Evolutionary conservation across 495 filamentous ascomycete species (phyloP).

Genomic region (Friedmanniomyces endolithicus): DNA sequence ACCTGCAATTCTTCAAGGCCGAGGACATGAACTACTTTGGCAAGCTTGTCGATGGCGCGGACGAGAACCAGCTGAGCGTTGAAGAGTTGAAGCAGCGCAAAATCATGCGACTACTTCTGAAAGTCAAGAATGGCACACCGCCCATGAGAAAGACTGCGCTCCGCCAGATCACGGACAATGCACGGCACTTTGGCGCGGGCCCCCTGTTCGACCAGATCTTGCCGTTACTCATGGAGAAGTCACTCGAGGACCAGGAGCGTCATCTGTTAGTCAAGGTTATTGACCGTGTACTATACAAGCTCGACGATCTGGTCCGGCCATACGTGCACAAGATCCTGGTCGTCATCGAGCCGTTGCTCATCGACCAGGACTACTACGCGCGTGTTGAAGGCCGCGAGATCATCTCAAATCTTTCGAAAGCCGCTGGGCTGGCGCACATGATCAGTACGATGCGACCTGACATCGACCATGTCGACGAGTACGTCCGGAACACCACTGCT

Average conservation of each 20-base stretch:
- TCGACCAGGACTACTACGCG: slow-evolving; percentile 98
- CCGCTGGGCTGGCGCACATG: slow-evolving; percentile 95
- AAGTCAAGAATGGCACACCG: slow-evolving; percentile 98
- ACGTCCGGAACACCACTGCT: slow-evolving; percentile 98
- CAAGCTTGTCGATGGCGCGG: slow-evolving; percentile 87
- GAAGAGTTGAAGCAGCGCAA: slow-evolving; percentile 97
- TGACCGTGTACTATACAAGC: slow-evolving; percentile 94
- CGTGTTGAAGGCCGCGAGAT: slow-evolving; percentile 97
- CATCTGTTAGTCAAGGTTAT: slow-evolving; percentile 99
- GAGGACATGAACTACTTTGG: slow-evolving; percentile 99
- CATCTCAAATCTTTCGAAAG: slow-evolving; percentile 93
- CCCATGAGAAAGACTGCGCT: slow-evolving; percentile 99
- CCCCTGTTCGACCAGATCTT: slow-evolving; percentile 97
- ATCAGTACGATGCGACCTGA: slow-evolving; percentile 98
- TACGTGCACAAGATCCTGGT: slow-evolving; percentile 98
- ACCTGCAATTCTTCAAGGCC: slow-evolving; percentile 96
- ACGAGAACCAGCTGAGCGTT: slow-evolving; percentile 81
- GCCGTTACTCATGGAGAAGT: slow-evolving; percentile 96
- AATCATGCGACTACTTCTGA: slow-evolving; percentile 92
- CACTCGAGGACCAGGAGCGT: slow-evolving; percentile 94
- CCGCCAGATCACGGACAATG: slow-evolving; percentile 94
- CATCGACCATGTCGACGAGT: slow-evolving; percentile 97
- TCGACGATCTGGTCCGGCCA: slow-evolving; percentile 91
- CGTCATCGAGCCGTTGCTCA: slow-evolving; percentile 95
- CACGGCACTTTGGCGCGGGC: slow-evolving; percentile 88